Conservation (phyloP, 2,329 filamentous ascomycete species). For the Claviceps purpurea region DNA sequence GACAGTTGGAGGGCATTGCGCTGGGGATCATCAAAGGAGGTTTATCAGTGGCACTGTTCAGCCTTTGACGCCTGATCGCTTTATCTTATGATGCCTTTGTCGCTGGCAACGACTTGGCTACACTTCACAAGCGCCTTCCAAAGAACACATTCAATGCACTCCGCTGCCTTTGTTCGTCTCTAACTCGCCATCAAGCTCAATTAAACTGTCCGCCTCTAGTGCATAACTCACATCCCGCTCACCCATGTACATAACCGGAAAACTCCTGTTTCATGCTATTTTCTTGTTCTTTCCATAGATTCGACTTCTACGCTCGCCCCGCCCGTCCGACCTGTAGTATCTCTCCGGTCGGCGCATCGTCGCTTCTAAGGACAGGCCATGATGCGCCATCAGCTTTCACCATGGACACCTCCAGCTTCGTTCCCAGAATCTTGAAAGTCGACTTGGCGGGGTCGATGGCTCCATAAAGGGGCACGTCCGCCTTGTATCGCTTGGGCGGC, state of each 20-base stretch:
- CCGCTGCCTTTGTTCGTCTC: too few species aligned
- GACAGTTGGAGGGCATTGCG: too few species aligned
- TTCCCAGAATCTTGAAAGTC: slow-evolving; percentile 69
- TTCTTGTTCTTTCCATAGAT: not conserved
- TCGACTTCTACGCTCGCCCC: slow-evolving; percentile 24
- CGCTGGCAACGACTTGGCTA: too few species aligned
- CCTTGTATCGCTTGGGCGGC: slow-evolving; percentile 62
- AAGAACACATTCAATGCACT: not conserved
- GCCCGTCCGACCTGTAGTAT: slow-evolving; percentile 84
- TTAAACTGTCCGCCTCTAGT: not conserved
- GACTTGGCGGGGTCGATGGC: slow-evolving; percentile 63
- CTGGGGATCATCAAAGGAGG: too few species aligned
- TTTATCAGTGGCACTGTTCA: too few species aligned
- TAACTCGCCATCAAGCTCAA: not conserved
- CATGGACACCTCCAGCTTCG: slow-evolving; percentile 74
- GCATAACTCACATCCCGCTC: slow-evolving; percentile 1
- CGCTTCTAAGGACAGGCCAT: slow-evolving; percentile 75
- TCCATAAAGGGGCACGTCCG: slow-evolving; percentile 62
- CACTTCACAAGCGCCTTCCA: too few species aligned
- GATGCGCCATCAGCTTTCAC: slow-evolving; percentile 59
- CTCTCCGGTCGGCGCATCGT: slow-evolving; percentile 56
- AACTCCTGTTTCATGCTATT: not conserved
- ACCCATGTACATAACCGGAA: not conserved
- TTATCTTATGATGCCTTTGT: too few species aligned
- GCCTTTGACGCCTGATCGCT: too few species aligned